phyloP scores from a whole-genome alignment of 2,329 filamentous ascomycete species.

The Colletotrichum chrysophilum region DNA sequence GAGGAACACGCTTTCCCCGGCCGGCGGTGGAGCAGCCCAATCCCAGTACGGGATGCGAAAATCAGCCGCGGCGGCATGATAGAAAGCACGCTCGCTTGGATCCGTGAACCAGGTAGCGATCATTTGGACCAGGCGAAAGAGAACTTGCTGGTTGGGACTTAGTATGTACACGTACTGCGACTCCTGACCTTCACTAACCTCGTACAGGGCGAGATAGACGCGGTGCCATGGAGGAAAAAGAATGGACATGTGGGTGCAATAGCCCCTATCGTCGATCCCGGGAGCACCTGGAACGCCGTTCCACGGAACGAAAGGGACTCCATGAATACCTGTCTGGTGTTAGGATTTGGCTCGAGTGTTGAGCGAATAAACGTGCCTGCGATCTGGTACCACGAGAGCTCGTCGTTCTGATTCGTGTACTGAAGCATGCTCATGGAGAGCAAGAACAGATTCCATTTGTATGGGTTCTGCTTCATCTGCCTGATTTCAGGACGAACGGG shows the following conservation, averaged over 20 bases:
- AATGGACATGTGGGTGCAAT: conserved; percentile 78
- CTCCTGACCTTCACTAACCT: conserved; percentile 42
- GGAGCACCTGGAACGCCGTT: conserved; percentile 53
- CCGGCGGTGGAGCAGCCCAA: conserved; percentile 56
- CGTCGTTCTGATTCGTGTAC: conserved; percentile 64
- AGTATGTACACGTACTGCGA: neutral
- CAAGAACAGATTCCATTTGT: conserved; percentile 79
- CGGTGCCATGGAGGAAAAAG: conserved; percentile 86
- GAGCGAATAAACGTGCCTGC: conserved; percentile 58
- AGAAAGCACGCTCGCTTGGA: conserved; percentile 48
- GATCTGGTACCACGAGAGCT: conserved; percentile 79
- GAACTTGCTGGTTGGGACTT: conserved; percentile 37
- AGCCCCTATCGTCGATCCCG: conserved; percentile 66
- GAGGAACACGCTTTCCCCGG: conserved; percentile 53
- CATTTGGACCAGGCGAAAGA: conserved; percentile 36
- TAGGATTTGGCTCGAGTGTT: neutral
- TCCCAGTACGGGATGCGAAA: conserved; percentile 67
- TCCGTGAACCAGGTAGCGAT: conserved; percentile 55
- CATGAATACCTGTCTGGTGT: conserved; percentile 71
- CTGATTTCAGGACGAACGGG: conserved; percentile 70
- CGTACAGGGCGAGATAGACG: conserved; percentile 72
- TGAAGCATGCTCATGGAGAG: conserved; percentile 77
- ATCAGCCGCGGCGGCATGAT: conserved; percentile 53
- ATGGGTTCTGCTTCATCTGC: conserved; percentile 64
- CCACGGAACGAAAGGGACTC: conserved; percentile 68